phyloP scores from a whole-genome alignment of 2,329 filamentous ascomycete species.

The Plenodomus tracheiphilus region DNA sequence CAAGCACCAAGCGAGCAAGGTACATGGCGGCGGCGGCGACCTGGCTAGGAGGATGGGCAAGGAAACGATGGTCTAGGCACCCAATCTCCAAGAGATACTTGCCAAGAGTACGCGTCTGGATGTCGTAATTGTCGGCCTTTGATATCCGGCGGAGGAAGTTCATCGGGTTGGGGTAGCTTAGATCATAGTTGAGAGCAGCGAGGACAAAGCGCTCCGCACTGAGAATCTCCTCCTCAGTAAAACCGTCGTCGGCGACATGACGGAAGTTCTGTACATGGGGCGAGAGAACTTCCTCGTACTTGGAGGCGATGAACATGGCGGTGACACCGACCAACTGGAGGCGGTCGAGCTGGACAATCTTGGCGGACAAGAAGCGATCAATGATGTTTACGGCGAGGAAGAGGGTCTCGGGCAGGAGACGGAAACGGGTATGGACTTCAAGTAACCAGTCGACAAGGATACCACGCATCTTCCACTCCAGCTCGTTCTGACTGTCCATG shows the following conservation, averaged over 20 bases:
- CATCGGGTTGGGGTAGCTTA: conserved; percentile 99
- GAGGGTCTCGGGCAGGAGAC: conserved; percentile 90
- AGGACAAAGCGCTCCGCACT: conserved; percentile 97
- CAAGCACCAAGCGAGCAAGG: conserved; percentile 84
- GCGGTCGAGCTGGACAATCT: conserved; percentile 93
- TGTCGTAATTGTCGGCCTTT: conserved; percentile 99
- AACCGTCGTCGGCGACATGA: conserved; percentile 95
- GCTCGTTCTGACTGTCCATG: conserved; percentile 90
- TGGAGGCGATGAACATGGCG: conserved; percentile 99
- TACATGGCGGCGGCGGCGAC: conserved; percentile 95
- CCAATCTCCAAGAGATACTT: conserved; percentile 99
- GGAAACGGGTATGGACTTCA: conserved; percentile 96
- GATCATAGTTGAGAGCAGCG: conserved; percentile 87
- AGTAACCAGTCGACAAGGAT: conserved; percentile 98
- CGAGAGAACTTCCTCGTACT: conserved; percentile 97
- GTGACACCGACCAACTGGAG: conserved; percentile 96
- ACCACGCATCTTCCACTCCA: conserved; percentile 98
- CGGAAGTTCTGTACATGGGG: conserved; percentile 97
- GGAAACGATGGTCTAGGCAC: conserved; percentile 91
- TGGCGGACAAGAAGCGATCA: conserved; percentile 92
- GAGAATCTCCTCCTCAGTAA: conserved; percentile 91
- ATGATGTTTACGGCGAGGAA: conserved; percentile 98
- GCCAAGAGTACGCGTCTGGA: conserved; percentile 92
- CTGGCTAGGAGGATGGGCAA: conserved; percentile 85
- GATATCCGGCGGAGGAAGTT: conserved; percentile 99